Evolutionary conservation across 768 basidiomycete species (phyloP).

Genomic region (Lactarius pseudohatsudake): DNA sequence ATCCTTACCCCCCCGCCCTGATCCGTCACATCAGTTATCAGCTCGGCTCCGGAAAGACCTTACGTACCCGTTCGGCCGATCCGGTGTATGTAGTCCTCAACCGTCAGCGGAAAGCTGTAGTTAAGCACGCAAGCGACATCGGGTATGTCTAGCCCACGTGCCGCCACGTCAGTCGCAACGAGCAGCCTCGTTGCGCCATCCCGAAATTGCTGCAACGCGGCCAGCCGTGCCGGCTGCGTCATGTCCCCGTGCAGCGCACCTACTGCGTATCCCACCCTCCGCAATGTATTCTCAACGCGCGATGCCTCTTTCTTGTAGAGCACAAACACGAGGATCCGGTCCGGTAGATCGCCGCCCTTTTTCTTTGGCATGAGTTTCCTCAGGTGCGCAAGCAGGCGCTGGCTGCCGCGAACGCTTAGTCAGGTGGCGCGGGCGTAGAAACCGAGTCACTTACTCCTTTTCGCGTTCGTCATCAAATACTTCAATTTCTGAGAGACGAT

Average conservation of each 20-base stretch:
- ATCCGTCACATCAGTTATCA: constrained; percentile 14
- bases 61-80: constrained; percentile 81
- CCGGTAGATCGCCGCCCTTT: constrained; percentile 51
- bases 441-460: constrained; percentile 67
- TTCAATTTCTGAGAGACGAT: constrained; percentile 54
- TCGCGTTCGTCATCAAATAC: constrained; percentile 82
- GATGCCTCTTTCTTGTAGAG: constrained; percentile 97
- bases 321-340: constrained; percentile 87
- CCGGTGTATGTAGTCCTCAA: constrained; percentile 90
- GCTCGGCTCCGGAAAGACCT: background rate
- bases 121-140: constrained; percentile 93
- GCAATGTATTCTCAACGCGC: constrained; percentile 80
- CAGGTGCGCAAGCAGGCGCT: constrained; percentile 59
- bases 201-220: constrained; percentile 85
- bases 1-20: constrained; percentile 84
- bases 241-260: constrained; percentile 89
- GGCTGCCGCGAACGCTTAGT: constrained; percentile 39
- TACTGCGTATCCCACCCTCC: constrained; percentile 72
- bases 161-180: constrained; percentile 97
- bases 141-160: constrained; percentile 95
- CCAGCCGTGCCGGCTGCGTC: constrained; percentile 80
- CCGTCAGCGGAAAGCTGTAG: constrained; percentile 96
- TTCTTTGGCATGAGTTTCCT: constrained; percentile 60
- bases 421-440: background rate
- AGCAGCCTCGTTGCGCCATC: constrained; percentile 75